Percentiles rank a stretch among this genome's conserved stretches.
phyloP scores from a whole-genome alignment of 2,329 filamentous ascomycete species.

The Alternaria angustiovoidea region DNA sequence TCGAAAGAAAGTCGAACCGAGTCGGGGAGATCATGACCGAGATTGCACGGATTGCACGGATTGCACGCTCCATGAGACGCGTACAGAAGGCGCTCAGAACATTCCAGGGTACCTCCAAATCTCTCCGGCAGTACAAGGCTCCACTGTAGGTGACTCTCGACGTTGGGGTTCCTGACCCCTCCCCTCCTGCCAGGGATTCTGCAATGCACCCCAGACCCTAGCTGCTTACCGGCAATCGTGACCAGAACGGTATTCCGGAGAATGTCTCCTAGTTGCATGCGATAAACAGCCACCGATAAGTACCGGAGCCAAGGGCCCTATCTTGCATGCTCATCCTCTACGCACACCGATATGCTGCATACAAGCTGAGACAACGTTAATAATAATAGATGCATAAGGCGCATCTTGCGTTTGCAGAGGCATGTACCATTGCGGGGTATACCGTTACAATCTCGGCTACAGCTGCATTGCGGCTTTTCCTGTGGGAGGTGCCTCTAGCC shows the following conservation, averaged over 20 bases:
- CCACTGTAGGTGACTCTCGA: constrained; percentile 16
- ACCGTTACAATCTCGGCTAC: constrained; percentile 13
- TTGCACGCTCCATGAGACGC: neutral
- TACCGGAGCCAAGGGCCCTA: constrained; percentile 1
- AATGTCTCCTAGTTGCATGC: constrained; percentile 7
- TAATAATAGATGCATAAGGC: constrained; percentile 5
- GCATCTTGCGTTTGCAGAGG: constrained; percentile 3
- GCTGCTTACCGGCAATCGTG: constrained; percentile 1
- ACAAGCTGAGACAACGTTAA: constrained; percentile 8
- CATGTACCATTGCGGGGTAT: constrained; percentile 6
- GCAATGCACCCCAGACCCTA: constrained; percentile 5
- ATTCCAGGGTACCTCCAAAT: neutral
- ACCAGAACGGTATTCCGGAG: neutral
- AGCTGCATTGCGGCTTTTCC: constrained; percentile 6
- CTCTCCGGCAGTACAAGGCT: neutral
- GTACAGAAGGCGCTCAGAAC: constrained; percentile 6
- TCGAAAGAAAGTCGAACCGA: neutral
- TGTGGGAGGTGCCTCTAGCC: constrained; percentile 29
- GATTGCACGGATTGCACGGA: constrained; percentile 5
- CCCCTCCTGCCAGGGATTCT: constrained; percentile 3
- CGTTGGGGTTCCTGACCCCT: constrained; percentile 11
- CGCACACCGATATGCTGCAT: constrained; percentile 6
- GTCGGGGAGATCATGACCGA: constrained; percentile 5
- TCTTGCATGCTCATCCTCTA: neutral
- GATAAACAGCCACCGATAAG: constrained; percentile 6